These are phyloP conservation scores for Silene conica DNA, from an alignment of 148 eudicot genomes.

Conservation along the genomic window DNA sequence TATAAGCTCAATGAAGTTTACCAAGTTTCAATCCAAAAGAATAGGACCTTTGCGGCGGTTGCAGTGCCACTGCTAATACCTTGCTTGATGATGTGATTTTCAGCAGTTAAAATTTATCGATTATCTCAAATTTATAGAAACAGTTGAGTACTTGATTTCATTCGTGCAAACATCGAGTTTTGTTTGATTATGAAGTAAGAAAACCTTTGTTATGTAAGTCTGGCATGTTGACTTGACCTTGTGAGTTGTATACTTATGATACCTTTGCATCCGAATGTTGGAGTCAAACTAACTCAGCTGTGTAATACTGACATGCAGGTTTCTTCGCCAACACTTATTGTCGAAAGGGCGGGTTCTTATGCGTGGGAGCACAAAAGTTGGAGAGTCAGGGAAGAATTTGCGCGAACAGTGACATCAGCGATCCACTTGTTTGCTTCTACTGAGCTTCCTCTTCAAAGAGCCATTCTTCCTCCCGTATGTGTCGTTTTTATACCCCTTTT, in stretches of 20 bases:
- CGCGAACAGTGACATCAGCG: slow-evolving; percentile 91
- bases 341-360: slow-evolving; percentile 91
- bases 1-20: too few species aligned
- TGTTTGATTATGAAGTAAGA: too few species aligned
- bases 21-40: too few species aligned
- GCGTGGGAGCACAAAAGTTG: slow-evolving; percentile 97
- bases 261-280: background rate
- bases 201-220: background rate
- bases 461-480: slow-evolving; percentile 93
- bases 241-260: slow-evolving; percentile 3
- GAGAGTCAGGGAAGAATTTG: slow-evolving; percentile 96
- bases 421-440: slow-evolving; percentile 88
- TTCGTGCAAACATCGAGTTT: too few species aligned
- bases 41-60: too few species aligned
- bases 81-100: too few species aligned
- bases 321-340: slow-evolving; percentile 89
- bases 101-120: too few species aligned
- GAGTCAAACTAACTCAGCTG: background rate
- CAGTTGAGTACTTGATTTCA: too few species aligned
- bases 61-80: too few species aligned
- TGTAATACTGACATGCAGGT: slow-evolving; percentile 41
- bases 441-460: slow-evolving; percentile 93
- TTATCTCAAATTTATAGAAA: too few species aligned
- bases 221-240: background rate
- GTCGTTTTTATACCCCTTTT: background rate